These are phyloP conservation scores for Talaromyces wortmannii DNA, from an alignment of 495 filamentous ascomycete species.

Conservation along the genomic window DNA sequence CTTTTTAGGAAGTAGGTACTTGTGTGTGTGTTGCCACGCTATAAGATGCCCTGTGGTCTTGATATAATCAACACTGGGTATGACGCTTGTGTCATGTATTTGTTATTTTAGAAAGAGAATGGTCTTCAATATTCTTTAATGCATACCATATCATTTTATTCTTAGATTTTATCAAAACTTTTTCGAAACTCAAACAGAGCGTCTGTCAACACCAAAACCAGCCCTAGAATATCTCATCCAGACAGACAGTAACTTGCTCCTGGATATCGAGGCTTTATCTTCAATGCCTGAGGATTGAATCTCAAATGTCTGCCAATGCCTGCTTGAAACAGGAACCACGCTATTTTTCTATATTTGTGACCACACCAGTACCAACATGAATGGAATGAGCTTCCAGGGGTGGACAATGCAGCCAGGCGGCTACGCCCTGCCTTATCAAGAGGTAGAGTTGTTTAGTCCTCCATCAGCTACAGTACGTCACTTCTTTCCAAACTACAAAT, in stretches of 20 bases:
- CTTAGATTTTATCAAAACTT: not conserved
- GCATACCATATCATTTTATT: not conserved
- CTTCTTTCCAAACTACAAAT: not conserved
- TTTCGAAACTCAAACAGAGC: not conserved
- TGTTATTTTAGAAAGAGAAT: not conserved
- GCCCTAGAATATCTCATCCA: no score
- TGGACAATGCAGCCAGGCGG: constrained; percentile 5
- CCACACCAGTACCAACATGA: not conserved
- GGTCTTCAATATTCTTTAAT: not conserved
- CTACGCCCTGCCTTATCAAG: constrained; percentile 5
- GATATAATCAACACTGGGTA: not conserved
- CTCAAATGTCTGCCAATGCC: constrained; percentile 1
- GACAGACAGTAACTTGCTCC: no score
- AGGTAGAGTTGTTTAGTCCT: constrained; percentile 2
- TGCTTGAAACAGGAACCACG: not conserved
- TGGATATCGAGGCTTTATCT: not conserved
- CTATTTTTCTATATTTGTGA: not conserved
- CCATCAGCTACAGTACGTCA: constrained; percentile 3
- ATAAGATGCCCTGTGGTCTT: not conserved
- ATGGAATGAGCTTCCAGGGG: constrained; percentile 1
- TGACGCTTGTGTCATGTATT: not conserved
- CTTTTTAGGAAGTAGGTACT: not conserved
- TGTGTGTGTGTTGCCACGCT: not conserved
- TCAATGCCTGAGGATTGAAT: not conserved
- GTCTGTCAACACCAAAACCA: no score